A percentile compares a stretch with the other conserved stretches of the same genome.
phyloP scores from a whole-genome alignment of 106 monocot species.

The Vanilla planifolia region DNA sequence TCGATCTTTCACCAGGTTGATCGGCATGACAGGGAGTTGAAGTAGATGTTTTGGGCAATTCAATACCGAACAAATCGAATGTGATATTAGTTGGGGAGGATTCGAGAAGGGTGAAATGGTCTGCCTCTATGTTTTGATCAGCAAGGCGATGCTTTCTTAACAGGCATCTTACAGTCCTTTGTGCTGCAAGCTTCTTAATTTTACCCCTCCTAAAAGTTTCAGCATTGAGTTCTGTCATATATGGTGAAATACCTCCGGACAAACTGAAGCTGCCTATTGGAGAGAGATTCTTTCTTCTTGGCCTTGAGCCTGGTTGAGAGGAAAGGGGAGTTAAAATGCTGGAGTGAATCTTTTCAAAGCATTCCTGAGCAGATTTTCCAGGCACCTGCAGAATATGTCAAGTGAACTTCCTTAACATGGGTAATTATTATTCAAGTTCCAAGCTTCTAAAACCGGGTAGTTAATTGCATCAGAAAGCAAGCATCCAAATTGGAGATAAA shows the following conservation, averaged over 20 bases:
- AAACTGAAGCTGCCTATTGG: constrained; percentile 32
- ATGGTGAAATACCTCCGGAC: constrained; percentile 9
- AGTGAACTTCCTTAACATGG: too few species aligned
- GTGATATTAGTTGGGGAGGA: constrained; percentile 19
- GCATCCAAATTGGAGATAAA: too few species aligned
- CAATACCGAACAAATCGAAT: constrained; percentile 4
- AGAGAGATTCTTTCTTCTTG: constrained; percentile 16
- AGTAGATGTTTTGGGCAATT: constrained; percentile 12
- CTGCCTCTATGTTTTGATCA: constrained; percentile 38
- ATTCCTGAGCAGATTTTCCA: constrained; percentile 59
- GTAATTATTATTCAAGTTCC: too few species aligned
- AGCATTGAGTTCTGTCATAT: background rate
- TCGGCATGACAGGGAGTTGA: constrained; percentile 7
- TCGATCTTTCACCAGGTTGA: constrained; percentile 22
- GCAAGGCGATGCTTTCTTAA: constrained; percentile 35
- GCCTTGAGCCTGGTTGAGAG: constrained; percentile 27
- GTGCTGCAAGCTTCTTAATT: constrained; percentile 36
- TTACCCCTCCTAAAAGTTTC: constrained; percentile 29
- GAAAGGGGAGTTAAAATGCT: constrained; percentile 42
- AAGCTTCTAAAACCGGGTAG: too few species aligned
- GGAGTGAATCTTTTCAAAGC: constrained; percentile 53
- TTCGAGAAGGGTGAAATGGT: constrained; percentile 58
- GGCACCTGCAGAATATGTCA: constrained; percentile 45
- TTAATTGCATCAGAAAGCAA: too few species aligned
- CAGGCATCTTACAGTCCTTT: constrained; percentile 44